Evolutionary conservation across 2,329 filamentous ascomycete species (phyloP), one percentile per base, ranked within the genome.

Genomic region (Penicillium sp.): DNA sequence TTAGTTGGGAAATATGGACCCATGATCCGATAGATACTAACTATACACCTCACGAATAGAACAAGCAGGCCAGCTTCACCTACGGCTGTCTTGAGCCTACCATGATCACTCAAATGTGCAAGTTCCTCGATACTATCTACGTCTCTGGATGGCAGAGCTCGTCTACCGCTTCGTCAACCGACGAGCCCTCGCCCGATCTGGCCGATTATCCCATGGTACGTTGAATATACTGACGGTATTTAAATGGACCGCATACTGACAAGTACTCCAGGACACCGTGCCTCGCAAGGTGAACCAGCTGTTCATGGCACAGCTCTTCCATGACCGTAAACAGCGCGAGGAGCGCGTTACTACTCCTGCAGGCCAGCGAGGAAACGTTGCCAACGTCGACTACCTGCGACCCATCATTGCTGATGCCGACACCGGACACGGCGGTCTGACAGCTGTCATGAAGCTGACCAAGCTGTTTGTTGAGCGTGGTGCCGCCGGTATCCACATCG

Each of bases 81-180:
- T 99, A 97, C 72, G 94, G 94, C 69, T 97, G 94, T 78, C 82
- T 99, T 62, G 94, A 99, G 72, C 94, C 94, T 12, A 96, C 96
- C 54, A 97, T 97, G 90, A 84, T 99, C 72, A 97, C 94, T 29
- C 94, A 99, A 76, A 99, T 99, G 94, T 93, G 93, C 67, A 96
- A 97, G 78, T 97, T 95, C 75, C 83, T 99, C 59, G 94, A 99
- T 72, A 99, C 94, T 34, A 90, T 99, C 72, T 99, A 99, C 75
- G 94, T 99, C 59, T 97, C 94, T 52, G 94, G 94, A 61, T 99
- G 94, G 94, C 94, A 99, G 78, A 96, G 90, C 62, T 97, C 93
- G 2, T 97, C 92, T 25, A 99, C 94, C 8, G 94, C 94, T 47
- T 97, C 93, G 3, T 85, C 91, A 2, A 93, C 92, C 7, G 91